phyloP scores from a whole-genome alignment of 2,329 filamentous ascomycete species.

The Talaromyces sp. region DNA sequence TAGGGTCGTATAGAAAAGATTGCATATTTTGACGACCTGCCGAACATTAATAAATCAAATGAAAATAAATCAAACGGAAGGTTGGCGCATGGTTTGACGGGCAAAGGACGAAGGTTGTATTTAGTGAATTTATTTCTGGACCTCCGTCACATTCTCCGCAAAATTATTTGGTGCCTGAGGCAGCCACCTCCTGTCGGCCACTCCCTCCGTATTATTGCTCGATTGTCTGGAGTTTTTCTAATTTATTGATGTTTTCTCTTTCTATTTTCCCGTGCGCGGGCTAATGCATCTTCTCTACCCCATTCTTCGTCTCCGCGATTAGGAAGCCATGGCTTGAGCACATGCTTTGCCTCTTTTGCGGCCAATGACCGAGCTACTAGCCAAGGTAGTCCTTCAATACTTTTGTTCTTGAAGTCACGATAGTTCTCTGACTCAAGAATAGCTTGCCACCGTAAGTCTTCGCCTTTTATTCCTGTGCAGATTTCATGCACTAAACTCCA shows the following conservation, averaged over 20 bases:
- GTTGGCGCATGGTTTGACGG: neutral
- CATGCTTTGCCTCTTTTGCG: conserved; percentile 30
- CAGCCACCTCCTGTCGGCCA: neutral
- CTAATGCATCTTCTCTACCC: conserved; percentile 25
- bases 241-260: conserved; percentile 5
- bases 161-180: conserved; percentile 14
- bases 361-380: conserved; percentile 26
- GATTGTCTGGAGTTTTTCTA: neutral
- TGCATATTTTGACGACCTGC: conserved; percentile 18
- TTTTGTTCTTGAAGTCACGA: conserved; percentile 29
- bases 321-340: conserved; percentile 36
- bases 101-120: neutral
- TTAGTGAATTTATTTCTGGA: neutral
- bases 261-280: neutral
- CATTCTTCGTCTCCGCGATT: conserved; percentile 40
- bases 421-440: conserved; percentile 26
- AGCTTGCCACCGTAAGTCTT: neutral
- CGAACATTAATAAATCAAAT: conserved; percentile 14
- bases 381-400: conserved; percentile 5
- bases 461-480: neutral
- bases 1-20: conserved; percentile 14
- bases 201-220: neutral
- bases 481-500: conserved; percentile 33
- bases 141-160: conserved; percentile 1
- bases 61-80: neutral